Evolutionary conservation across 371 early-diverging fungal genomes (phyloP).

Genomic region (Gilbertella persicaria): DNA sequence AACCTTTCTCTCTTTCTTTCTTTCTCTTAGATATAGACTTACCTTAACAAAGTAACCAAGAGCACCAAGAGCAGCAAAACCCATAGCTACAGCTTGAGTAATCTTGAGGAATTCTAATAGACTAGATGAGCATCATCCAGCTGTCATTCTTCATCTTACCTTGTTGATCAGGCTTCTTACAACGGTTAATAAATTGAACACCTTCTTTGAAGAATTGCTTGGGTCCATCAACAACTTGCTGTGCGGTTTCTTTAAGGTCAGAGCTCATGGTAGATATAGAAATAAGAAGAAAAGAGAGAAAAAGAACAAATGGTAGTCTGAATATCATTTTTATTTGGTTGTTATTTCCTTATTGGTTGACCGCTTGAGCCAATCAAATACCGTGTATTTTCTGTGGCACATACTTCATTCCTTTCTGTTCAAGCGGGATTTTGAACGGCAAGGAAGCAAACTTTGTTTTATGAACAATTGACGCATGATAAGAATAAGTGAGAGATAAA

Average conservation of each 20-base stretch:
- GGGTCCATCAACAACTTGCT: conserved; percentile 80
- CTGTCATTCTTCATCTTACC: too few species aligned
- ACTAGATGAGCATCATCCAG: too few species aligned
- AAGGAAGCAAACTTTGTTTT: too few species aligned
- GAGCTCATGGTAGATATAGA: conserved; percentile 27
- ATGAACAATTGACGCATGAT: too few species aligned
- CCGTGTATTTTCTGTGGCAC: neutral
- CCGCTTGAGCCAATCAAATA: conserved; percentile 12
- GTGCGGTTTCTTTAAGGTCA: conserved; percentile 52
- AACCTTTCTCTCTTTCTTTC: neutral
- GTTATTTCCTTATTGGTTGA: conserved; percentile 8
- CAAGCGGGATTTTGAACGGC: too few species aligned
- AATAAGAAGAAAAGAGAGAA: conserved; percentile 19
- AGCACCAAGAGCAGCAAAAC: conserved; percentile 97
- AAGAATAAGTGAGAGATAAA: too few species aligned
- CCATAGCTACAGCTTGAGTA: conserved; percentile 92
- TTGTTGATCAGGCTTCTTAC: conserved; percentile 95
- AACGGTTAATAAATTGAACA: conserved; percentile 86
- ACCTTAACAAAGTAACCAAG: conserved; percentile 97
- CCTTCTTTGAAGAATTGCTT: conserved; percentile 91
- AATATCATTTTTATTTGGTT: conserved; percentile 6
- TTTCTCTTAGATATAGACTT: neutral
- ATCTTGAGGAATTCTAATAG: conserved; percentile 94
- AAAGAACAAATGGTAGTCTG: conserved; percentile 9
- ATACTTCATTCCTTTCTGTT: too few species aligned